A percentile compares a stretch with the other conserved stretches of the same genome.
Evolutionary conservation across 1,284 basidiomycete genomes (phyloP).

Genomic region (Malassezia pachydermatis): DNA sequence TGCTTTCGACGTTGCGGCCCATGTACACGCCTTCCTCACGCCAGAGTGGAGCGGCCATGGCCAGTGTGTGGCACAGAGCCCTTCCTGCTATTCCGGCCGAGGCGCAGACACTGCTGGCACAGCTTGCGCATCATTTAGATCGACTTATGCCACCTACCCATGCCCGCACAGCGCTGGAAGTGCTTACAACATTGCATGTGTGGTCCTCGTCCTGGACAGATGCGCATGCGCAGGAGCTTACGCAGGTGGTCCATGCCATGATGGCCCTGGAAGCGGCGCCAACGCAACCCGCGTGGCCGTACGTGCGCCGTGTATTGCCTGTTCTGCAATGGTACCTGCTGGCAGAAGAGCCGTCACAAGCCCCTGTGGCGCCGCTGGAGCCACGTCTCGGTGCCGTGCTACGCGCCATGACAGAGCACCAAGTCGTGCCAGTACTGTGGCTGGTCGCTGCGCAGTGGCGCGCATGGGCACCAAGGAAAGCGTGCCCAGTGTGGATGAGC

Average conservation of each 20-base stretch:
- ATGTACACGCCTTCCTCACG: constrained; percentile 1
- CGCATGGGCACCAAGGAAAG: neutral
- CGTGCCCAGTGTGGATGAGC: neutral
- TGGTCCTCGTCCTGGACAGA: constrained; percentile 1
- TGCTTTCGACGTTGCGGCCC: neutral
- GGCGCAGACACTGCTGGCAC: neutral
- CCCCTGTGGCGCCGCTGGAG: neutral
- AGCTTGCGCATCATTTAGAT: neutral
- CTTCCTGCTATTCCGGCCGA: neutral
- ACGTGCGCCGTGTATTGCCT: constrained; percentile 2
- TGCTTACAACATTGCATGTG: constrained; percentile 9
- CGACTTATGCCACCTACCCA: neutral
- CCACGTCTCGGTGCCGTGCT: constrained; percentile 1
- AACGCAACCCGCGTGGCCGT: neutral
- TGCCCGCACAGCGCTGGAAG: constrained; percentile 1
- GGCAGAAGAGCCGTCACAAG: too few species aligned
- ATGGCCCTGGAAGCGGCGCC: neutral
- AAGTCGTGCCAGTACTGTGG: neutral
- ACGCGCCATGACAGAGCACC: neutral
- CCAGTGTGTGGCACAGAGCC: neutral
- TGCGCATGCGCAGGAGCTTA: neutral
- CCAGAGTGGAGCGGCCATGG: constrained; percentile 9
- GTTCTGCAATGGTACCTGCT: constrained; percentile 7
- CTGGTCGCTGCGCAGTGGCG: constrained; percentile 8
- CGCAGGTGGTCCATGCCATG: neutral